phyloP scores from a whole-genome alignment of 148 eudicot genomes.

The Drosera capensis region DNA sequence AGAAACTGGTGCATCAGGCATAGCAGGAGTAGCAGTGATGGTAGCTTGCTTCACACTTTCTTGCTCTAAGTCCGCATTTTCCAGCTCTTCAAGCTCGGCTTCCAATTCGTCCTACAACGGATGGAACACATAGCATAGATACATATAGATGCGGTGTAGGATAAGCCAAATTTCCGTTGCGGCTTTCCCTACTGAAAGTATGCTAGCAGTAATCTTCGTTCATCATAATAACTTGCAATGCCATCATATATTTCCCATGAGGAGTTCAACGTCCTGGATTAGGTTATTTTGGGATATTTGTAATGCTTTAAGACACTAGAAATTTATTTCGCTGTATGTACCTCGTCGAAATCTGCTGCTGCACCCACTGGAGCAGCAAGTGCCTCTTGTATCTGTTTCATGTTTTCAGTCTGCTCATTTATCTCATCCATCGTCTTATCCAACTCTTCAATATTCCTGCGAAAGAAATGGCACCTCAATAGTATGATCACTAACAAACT shows the following conservation, averaged over 20 bases:
- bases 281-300: neutral
- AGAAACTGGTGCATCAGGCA: conserved; percentile 19
- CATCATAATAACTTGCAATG: too few species aligned
- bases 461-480: neutral
- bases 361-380: conserved; percentile 46
- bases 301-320: too few species aligned
- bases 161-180: neutral
- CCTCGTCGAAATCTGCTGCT: conserved; percentile 53
- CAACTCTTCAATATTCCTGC: conserved; percentile 67
- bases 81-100: conserved; percentile 62
- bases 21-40: conserved; percentile 21
- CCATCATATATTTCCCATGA: too few species aligned
- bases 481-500: conserved; percentile 1
- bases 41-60: conserved; percentile 52
- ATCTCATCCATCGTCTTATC: conserved; percentile 84
- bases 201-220: neutral
- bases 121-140: neutral
- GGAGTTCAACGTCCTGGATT: neutral
- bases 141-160: neutral
- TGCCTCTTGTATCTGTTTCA: conserved; percentile 63
- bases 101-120: conserved; percentile 45
- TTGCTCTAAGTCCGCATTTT: conserved; percentile 57
- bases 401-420: conserved; percentile 57
- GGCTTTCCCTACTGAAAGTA: neutral
- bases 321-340: too few species aligned